Percentiles rank a stretch among this genome's conserved stretches.
Evolutionary conservation across 1,284 basidiomycete genomes (phyloP).

Genomic region (Crucibulum cyathiforme): DNA sequence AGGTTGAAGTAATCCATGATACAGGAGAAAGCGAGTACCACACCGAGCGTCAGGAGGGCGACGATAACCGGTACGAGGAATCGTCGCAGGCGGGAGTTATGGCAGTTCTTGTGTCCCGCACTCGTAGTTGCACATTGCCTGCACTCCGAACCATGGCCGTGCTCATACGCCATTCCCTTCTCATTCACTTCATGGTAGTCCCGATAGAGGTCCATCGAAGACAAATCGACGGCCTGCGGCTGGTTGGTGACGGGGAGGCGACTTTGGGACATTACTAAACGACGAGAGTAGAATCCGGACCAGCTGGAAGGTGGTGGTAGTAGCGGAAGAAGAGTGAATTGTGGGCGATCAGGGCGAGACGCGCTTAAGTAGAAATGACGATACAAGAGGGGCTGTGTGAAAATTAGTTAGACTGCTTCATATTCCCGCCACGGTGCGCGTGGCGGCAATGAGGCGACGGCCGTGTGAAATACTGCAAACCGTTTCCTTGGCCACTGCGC

Average conservation of each 20-base stretch:
- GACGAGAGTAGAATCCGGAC: no score
- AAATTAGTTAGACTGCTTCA: no score
- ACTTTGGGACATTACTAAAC: no score
- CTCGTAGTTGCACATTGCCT: neutral
- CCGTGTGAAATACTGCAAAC: no score
- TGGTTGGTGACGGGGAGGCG: neutral
- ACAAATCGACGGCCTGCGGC: neutral
- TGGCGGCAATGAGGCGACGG: neutral
- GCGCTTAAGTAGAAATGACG: no score
- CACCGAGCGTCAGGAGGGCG: constrained; percentile 34
- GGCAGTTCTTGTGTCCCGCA: constrained; percentile 28
- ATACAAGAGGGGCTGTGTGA: no score
- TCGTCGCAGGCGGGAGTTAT: constrained; percentile 39
- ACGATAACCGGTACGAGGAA: constrained; percentile 40
- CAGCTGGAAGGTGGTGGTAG: no score
- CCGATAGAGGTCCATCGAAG: neutral
- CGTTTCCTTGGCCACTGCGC: neutral
- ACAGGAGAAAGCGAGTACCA: constrained; percentile 39
- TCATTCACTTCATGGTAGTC: neutral
- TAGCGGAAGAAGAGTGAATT: no score
- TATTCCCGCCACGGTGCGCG: no score
- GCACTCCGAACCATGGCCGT: neutral
- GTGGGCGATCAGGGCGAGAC: no score
- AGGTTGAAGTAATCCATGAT: constrained; percentile 16
- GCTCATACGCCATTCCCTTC: neutral